These are phyloP conservation scores for Achaetomiella virescens DNA, from an alignment of 495 filamentous ascomycete genomes.

Conservation along the genomic window DNA sequence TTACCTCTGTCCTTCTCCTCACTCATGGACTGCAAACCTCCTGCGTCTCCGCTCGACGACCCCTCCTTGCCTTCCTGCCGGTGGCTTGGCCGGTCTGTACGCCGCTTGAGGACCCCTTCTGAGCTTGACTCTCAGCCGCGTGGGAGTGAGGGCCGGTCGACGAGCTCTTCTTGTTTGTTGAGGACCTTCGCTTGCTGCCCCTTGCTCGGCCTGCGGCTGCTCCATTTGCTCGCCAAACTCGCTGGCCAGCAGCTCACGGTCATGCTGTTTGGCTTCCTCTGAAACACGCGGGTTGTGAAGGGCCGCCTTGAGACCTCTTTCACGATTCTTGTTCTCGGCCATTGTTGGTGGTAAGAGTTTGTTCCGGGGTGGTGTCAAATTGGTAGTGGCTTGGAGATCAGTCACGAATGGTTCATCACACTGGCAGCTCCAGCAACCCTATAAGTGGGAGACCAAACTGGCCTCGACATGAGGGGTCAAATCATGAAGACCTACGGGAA, in stretches of 20 bases:
- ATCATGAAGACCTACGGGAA: background rate
- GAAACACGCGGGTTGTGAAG: conserved; percentile 35
- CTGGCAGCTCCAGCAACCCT: no score
- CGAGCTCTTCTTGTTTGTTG: conserved; percentile 4
- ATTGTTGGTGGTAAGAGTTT: background rate
- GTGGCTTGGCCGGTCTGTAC: background rate
- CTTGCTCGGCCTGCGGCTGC: background rate
- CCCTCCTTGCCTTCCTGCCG: conserved; percentile 13
- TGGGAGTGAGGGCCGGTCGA: conserved; percentile 7
- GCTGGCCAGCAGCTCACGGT: conserved; percentile 17
- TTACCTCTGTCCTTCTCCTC: conserved; percentile 20
- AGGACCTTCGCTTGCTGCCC: background rate
- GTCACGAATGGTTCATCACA: background rate
- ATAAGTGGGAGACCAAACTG: background rate
- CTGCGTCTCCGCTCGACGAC: conserved; percentile 13
- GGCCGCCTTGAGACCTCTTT: conserved; percentile 28
- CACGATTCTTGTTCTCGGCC: conserved; percentile 23
- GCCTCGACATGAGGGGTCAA: background rate
- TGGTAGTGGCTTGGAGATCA: background rate
- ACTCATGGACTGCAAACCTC: background rate
- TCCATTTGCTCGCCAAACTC: conserved; percentile 17
- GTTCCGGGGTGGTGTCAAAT: background rate
- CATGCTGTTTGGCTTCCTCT: conserved; percentile 42
- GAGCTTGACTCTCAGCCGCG: background rate
- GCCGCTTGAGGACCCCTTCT: background rate